Conservation (phyloP, 2,329 filamentous ascomycete species). For the Periconia sp. region DNA sequence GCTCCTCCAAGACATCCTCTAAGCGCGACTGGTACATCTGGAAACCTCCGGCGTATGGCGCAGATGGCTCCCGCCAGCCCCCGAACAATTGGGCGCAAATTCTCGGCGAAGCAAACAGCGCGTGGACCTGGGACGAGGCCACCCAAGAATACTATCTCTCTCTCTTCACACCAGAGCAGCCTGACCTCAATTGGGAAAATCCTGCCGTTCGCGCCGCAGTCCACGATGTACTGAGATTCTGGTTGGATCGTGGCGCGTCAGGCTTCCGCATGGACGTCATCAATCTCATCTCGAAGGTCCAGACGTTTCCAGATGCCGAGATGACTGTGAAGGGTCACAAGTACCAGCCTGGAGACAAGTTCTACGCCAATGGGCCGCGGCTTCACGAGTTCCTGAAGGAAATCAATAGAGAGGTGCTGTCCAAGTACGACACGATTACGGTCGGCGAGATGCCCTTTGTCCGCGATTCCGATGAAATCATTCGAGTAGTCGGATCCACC, state of each 20-base stretch:
- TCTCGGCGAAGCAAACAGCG: constrained; percentile 61
- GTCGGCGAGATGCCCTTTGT: constrained; percentile 69
- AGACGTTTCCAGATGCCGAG: constrained; percentile 35
- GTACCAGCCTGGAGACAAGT: constrained; percentile 55
- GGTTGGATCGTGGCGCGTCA: constrained; percentile 72
- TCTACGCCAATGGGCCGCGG: constrained; percentile 69
- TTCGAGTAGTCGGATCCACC: constrained; percentile 52
- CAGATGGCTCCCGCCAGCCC: constrained; percentile 68
- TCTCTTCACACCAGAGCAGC: constrained; percentile 76
- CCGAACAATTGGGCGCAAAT: constrained; percentile 77
- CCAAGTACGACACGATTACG: constrained; percentile 68
- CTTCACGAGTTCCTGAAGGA: constrained; percentile 73
- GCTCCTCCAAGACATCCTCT: constrained; percentile 51
- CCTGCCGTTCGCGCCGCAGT: constrained; percentile 70
- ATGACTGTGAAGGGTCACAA: constrained; percentile 37
- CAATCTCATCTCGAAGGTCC: constrained; percentile 45
- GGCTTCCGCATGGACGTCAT: constrained; percentile 52
- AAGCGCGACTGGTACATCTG: constrained; percentile 65
- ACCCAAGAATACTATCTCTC: constrained; percentile 79
- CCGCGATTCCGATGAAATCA: constrained; percentile 55
- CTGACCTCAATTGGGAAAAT: constrained; percentile 85
- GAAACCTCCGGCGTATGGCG: constrained; percentile 52
- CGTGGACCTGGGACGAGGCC: constrained; percentile 73
- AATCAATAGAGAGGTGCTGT: constrained; percentile 65
- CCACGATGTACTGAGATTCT: constrained; percentile 76